Base-by-base conservation (phyloP, 2,329 filamentous ascomycete species). In the Alternaria alternata region DNA sequence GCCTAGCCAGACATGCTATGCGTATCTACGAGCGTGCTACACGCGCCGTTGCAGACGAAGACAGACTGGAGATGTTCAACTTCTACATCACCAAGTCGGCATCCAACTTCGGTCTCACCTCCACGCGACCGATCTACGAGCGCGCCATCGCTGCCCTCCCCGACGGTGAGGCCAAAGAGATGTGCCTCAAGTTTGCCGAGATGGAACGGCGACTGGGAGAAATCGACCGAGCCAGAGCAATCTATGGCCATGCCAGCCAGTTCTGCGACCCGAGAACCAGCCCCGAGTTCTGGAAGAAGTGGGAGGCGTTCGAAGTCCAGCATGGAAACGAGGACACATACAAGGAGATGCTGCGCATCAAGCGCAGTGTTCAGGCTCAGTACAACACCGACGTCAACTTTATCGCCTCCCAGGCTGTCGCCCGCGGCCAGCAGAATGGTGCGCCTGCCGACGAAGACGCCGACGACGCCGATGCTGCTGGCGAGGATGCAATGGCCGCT, bases 371-470 rank as follows among this genome's bases (percentile, higher is more conserved):
- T 12, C 93, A 97, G 79, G 94, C 95, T 54, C 92, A 97, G 81
- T 99, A 96, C 85, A 98, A 98, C 75, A 99, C 96, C 44, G 95
- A 99, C 75, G 94, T 99, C 83, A 96, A 94, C 78, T 99, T 97
- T 75, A 97, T 99, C 79, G 95, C 95, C 9, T 96, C 93, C 5
- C 95, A 99, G 78, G 95, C 95, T 26, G 85, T 99, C 67, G 93
- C 93, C 22, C 88, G 93, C 64, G 89, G 88, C 64, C 91, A 96
- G 76, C 86, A 85, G 66, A 85, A 85, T 68, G 80, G 76, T 41
- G 80, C 76, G 20, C 46, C 61, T 42, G 80, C 79, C 51, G 81
- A 81, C 56, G 81, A 81, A 43, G 81, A 76, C 38, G 22, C 34
- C 46, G 47, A 51, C 18, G 44, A 41, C 12, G 79, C 78, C 24